Percentiles rank a stretch among this genome's conserved stretches.
These are phyloP conservation scores for Lactarius vividus DNA, from an alignment of 768 basidiomycete genomes.

Conservation along the genomic window DNA sequence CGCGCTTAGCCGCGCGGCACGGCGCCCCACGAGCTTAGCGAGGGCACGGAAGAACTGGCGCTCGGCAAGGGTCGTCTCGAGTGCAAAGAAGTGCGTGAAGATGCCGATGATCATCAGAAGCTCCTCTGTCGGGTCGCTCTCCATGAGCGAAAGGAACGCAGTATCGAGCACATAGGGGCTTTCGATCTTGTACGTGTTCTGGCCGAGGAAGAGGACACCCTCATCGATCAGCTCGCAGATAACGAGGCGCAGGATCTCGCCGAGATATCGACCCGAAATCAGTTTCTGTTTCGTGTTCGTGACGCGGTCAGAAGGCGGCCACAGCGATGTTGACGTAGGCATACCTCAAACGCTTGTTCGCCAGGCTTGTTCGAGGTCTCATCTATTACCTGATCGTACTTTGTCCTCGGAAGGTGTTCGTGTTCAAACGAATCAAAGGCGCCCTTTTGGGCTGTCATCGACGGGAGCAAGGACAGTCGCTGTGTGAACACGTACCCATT, in stretches of 20 bases:
- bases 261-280: constrained; percentile 92
- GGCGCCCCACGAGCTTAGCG: constrained; percentile 82
- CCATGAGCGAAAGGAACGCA: constrained; percentile 95
- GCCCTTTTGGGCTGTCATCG: constrained; percentile 50
- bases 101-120: constrained; percentile 96
- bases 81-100: constrained; percentile 93
- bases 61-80: constrained; percentile 95
- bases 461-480: background rate
- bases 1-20: constrained; percentile 86
- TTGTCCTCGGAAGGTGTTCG: constrained; percentile 91
- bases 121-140: constrained; percentile 96
- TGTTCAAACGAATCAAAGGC: constrained; percentile 97
- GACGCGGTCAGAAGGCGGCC: background rate
- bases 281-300: constrained; percentile 63
- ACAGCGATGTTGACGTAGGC: constrained; percentile 22
- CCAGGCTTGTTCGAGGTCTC: constrained; percentile 94
- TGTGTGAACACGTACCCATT: constrained; percentile 64
- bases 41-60: constrained; percentile 96
- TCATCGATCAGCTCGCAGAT: constrained; percentile 95
- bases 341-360: constrained; percentile 89
- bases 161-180: constrained; percentile 92
- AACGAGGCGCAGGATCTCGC: constrained; percentile 93
- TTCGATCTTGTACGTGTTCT: constrained; percentile 98
- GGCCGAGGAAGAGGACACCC: constrained; percentile 95
- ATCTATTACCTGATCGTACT: constrained; percentile 91